A percentile compares a stretch with the other conserved stretches of the same genome.
Evolutionary conservation across 2,329 filamentous ascomycete species (phyloP).

Genomic region (Colletotrichum shisoi): DNA sequence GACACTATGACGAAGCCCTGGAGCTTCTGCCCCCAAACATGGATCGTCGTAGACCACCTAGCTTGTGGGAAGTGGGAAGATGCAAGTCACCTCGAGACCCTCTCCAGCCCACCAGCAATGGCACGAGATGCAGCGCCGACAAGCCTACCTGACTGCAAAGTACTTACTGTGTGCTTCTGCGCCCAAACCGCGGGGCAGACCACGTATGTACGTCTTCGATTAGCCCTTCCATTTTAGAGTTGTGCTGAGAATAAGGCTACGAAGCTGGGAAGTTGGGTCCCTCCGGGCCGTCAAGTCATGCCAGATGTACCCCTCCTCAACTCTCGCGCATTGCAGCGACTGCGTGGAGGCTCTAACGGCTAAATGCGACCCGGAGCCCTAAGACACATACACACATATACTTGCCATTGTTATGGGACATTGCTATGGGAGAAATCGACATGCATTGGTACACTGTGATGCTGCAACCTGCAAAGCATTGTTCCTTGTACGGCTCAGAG

Average conservation of each 20-base stretch:
- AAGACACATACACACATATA: constrained; percentile 12
- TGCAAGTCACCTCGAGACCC: constrained; percentile 37
- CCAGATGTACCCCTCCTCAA: background rate
- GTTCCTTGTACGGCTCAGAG: constrained; percentile 8
- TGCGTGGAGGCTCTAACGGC: constrained; percentile 9
- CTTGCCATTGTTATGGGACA: background rate
- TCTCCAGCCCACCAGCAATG: constrained; percentile 27
- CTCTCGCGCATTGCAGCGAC: constrained; percentile 9
- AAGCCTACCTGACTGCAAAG: background rate
- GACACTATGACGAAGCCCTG: constrained; percentile 32
- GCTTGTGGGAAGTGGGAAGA: constrained; percentile 35
- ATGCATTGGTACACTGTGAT: constrained; percentile 5
- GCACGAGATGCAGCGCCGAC: constrained; percentile 18
- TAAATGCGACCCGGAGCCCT: constrained; percentile 14
- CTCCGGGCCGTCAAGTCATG: background rate
- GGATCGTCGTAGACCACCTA: constrained; percentile 22
- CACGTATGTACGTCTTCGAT: constrained; percentile 19
- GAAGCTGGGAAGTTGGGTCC: constrained; percentile 5
- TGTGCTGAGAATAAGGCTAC: constrained; percentile 33
- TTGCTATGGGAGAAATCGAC: background rate
- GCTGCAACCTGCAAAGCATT: constrained; percentile 29
- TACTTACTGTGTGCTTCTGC: background rate
- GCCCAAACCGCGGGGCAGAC: constrained; percentile 34
- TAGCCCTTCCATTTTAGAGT: constrained; percentile 6
- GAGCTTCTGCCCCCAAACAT: constrained; percentile 21